These are phyloP conservation scores for Hysterangium stoloniferum DNA, from an alignment of 768 basidiomycete species.

Conservation along the genomic window DNA sequence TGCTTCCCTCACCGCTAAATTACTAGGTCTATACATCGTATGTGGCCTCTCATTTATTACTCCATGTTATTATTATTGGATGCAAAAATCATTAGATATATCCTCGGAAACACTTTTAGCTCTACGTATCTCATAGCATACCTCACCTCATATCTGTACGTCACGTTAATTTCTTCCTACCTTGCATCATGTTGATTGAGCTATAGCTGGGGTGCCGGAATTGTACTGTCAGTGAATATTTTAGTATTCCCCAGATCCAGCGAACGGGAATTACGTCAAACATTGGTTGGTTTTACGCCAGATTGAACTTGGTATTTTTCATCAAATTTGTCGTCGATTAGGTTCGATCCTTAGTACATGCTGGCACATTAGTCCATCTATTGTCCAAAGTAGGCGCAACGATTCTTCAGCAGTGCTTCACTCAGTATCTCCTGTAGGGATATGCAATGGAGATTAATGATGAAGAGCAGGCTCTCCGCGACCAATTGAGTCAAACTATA, in stretches of 20 bases:
- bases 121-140: conserved; percentile 21
- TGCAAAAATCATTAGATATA: neutral
- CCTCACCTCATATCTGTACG: conserved; percentile 18
- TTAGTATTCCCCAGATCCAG: conserved; percentile 21
- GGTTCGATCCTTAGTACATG: conserved; percentile 20
- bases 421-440: neutral
- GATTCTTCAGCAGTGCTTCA: neutral
- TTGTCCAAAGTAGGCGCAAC: conserved; percentile 9
- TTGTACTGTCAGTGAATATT: conserved; percentile 22
- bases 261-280: conserved; percentile 22
- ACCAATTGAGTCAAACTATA: conserved; percentile 20
- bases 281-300: conserved; percentile 17
- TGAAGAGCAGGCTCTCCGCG: conserved; percentile 21
- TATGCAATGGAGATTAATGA: conserved; percentile 22
- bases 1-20: neutral
- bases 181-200: neutral
- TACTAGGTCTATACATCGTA: conserved; percentile 19
- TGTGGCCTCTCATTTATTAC: neutral
- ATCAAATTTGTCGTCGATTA: neutral
- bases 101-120: conserved; percentile 15
- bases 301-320: too few species aligned
- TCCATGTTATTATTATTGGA: neutral
- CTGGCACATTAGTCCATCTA: conserved; percentile 15
- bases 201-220: conserved; percentile 21
- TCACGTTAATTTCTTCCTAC: neutral